A percentile compares a stretch with the other conserved stretches of the same genome.
These are phyloP conservation scores for Rubus parviflorus DNA, from an alignment of 306 rosid genomes.

Conservation along the genomic window DNA sequence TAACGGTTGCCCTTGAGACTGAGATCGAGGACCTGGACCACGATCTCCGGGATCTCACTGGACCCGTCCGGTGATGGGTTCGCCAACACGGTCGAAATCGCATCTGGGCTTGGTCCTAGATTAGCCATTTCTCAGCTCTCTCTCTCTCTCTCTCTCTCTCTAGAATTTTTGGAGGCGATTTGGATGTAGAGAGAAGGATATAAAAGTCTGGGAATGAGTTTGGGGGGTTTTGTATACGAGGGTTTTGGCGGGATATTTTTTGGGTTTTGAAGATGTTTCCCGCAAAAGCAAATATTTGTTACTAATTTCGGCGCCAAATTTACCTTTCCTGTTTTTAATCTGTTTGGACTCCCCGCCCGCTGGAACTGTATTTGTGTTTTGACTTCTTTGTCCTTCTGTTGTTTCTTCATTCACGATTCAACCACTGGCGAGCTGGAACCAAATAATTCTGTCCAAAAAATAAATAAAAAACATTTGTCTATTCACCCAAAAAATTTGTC, in stretches of 20 bases:
- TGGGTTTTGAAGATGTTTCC: conserved; percentile 7
- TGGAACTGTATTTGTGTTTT: background rate
- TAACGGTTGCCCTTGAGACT: conserved; percentile 55
- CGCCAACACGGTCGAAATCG: conserved; percentile 52
- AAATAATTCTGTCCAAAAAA: no score
- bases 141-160: conserved; percentile 9
- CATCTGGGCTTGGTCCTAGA: conserved; percentile 42
- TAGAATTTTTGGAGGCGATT: background rate
- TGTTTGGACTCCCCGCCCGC: background rate
- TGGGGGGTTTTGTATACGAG: conserved; percentile 24
- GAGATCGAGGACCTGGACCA: conserved; percentile 81
- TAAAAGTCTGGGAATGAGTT: background rate
- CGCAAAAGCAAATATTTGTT: conserved; percentile 5
- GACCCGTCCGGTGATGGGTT: conserved; percentile 62
- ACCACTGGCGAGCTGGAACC: background rate
- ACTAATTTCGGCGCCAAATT: conserved; percentile 16
- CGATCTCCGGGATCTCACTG: conserved; percentile 55
- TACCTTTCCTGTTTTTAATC: background rate
- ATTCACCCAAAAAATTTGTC: no score
- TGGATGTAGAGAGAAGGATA: background rate
- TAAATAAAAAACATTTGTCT: no score
- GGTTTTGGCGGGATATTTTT: conserved; percentile 27
- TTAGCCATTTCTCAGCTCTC: conserved; percentile 49
- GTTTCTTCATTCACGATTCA: background rate
- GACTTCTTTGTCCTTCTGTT: background rate